Percentiles rank a stretch among this genome's conserved stretches.
Evolutionary conservation across 768 basidiomycete species (phyloP).

Genomic region (Collybia sp.): DNA sequence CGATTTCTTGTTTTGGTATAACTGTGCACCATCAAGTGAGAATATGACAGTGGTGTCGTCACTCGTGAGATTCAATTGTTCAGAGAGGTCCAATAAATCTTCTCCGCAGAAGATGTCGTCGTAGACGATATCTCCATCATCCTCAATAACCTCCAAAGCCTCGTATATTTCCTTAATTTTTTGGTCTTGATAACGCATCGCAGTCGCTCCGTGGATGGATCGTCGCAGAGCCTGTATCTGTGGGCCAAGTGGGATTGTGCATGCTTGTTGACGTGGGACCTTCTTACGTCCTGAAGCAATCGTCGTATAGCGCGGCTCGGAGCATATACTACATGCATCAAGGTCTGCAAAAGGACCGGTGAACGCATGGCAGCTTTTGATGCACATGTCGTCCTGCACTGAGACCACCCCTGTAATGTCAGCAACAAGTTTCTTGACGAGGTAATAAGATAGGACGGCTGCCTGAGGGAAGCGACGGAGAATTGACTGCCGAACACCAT

Average conservation of each 20-base stretch:
- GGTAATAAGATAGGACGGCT: conserved; percentile 22
- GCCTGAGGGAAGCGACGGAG: conserved; percentile 18
- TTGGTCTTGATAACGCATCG: not conserved
- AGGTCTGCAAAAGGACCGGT: conserved; percentile 14
- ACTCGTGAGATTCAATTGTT: too few relatives aligned
- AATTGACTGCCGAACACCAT: conserved; percentile 13
- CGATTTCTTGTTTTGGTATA: not conserved
- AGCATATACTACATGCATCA: conserved; percentile 9
- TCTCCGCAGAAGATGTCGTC: conserved; percentile 4
- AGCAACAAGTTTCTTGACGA: conserved; percentile 10
- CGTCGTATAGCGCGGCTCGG: conserved; percentile 8
- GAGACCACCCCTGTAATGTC: conserved; percentile 8
- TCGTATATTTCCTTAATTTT: not conserved
- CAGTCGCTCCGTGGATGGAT: not conserved
- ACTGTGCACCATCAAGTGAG: too few relatives aligned
- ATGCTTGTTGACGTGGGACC: conserved; percentile 1
- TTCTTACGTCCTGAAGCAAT: conserved; percentile 1
- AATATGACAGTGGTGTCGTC: too few relatives aligned
- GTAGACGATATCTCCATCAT: too few relatives aligned
- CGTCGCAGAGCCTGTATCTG: conserved; percentile 3
- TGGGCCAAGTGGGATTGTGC: conserved; percentile 4
- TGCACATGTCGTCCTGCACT: conserved; percentile 18
- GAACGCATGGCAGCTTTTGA: conserved; percentile 17
- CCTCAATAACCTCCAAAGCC: not conserved
- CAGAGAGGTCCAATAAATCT: too few relatives aligned